phyloP scores from a whole-genome alignment of 1,284 basidiomycete genomes.

The Ceratobasidium sp. region DNA sequence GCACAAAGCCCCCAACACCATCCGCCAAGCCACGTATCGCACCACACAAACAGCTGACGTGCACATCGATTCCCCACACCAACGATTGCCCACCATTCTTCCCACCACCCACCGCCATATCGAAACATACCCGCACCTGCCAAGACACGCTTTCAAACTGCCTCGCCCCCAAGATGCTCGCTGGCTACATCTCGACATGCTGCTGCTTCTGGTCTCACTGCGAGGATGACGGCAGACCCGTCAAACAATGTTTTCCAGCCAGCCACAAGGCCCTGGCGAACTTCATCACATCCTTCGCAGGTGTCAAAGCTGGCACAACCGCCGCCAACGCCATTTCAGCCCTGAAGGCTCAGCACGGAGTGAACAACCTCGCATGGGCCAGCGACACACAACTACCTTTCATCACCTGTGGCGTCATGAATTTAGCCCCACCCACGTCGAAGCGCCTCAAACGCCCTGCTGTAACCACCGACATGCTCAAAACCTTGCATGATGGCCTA shows the following conservation, averaged over 20 bases:
- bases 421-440: constrained; percentile 47
- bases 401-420: constrained; percentile 47
- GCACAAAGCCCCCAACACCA: too few relatives aligned
- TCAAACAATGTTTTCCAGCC: neutral
- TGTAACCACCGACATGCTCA: neutral
- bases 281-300: neutral
- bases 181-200: neutral
- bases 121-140: too few relatives aligned
- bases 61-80: too few relatives aligned
- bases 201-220: neutral
- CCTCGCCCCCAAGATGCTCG: neutral
- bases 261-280: neutral
- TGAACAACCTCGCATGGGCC: constrained; percentile 47
- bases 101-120: too few relatives aligned
- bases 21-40: too few relatives aligned
- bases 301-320: neutral
- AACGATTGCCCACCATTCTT: too few relatives aligned
- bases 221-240: neutral
- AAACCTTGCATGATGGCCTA: neutral
- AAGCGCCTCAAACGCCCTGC: neutral
- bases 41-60: too few relatives aligned
- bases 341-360: constrained; percentile 50
- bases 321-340: constrained; percentile 45
- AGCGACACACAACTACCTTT: constrained; percentile 46
- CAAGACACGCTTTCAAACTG: neutral